Conservation (phyloP, 2,329 filamentous ascomycete species). For the Aphanocladium album region DNA sequence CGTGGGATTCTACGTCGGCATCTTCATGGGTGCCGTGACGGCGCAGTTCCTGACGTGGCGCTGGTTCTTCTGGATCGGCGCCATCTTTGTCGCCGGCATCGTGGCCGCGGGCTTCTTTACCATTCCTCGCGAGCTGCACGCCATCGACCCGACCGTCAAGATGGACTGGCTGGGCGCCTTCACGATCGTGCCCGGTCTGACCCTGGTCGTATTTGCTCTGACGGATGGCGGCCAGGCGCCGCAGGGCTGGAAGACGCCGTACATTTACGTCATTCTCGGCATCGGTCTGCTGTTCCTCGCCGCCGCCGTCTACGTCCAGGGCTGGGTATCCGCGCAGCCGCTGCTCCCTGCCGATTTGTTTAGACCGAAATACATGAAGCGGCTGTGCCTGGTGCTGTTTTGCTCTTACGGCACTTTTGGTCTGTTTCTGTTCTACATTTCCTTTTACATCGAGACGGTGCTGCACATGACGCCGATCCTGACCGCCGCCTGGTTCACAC, state of each 20-base stretch:
- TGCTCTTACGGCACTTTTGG: slow-evolving; percentile 65
- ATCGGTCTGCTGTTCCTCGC: slow-evolving; percentile 56
- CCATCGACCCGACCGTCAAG: slow-evolving; percentile 20
- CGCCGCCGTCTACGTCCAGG: slow-evolving; percentile 64
- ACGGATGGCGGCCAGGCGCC: slow-evolving; percentile 67
- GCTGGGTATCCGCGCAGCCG: slow-evolving; percentile 62
- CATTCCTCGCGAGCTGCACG: slow-evolving; percentile 31
- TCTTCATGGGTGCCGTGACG: slow-evolving; percentile 61
- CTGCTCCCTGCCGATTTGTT: slow-evolving; percentile 68
- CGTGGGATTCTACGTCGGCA: slow-evolving; percentile 58
- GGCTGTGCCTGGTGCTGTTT: slow-evolving; percentile 55
- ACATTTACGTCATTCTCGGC: slow-evolving; percentile 61
- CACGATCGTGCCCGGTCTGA: slow-evolving; percentile 59
- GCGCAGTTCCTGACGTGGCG: slow-evolving; percentile 58
- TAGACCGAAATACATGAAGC: slow-evolving; percentile 61
- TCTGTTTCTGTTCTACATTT: slow-evolving; percentile 64
- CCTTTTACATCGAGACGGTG: slow-evolving; percentile 59
- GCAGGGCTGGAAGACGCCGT: slow-evolving; percentile 66
- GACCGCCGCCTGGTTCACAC: slow-evolving; percentile 64
- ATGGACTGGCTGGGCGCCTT: slow-evolving; percentile 67
- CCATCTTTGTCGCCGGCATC: slow-evolving; percentile 37
- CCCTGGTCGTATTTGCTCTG: slow-evolving; percentile 69
- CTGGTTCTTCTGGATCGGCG: slow-evolving; percentile 68
- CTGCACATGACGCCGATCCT: slow-evolving; percentile 56
- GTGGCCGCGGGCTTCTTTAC: slow-evolving; percentile 39